Evolutionary conservation across 192 early-diverging fungal species (phyloP), one percentile per base, ranked within the genome.

Genomic region (Linnemannia elongata): DNA sequence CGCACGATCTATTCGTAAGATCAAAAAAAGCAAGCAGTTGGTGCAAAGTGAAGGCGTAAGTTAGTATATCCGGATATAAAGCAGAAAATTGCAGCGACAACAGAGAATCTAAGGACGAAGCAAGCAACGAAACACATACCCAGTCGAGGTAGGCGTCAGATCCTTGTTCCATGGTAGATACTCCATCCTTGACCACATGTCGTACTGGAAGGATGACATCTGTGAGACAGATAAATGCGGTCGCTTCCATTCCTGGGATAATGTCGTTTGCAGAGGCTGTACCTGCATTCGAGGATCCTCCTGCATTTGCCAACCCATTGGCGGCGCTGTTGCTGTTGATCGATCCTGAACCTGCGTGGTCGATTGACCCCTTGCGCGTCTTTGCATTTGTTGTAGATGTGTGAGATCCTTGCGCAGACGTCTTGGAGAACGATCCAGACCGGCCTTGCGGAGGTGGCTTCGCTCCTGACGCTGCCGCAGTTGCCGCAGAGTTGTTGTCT

Each of bases 61-160:
- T 52, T 52, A 52, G 49, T 52, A 22, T 22, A 52, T 52, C 49
- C 49, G 20, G 1, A 0, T 17, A 52, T 5, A 52, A 1, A 52
- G 5, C 49, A 52, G 20, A 22, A 6, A 39, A 39, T 39, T 39
- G 38, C 38, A 39, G 49, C 17, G 49, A 22, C 49, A 22, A 22
- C 49, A 52, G 0, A 18, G 3, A 7, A 77, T 44, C 17, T 15
- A 17, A 22, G 20, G 17, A 36, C 0, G 35, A 68, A 68, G 0
- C 6, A 70, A 35, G 6, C 18, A 36, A 47, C 0, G 7, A 74
- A 24, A 5, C 12, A 39, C 68, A 45, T 76, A 86, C 84, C 84
- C 84, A 86, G 57, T 86, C 84, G 27, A 86, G 55, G n/a, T 86
- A 86, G 0, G 84, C 84, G 45, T 86, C 84, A 15, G 84, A 86